Evolutionary conservation across 2,329 filamentous ascomycete genomes (phyloP), one percentile per base, ranked within the genome.

Genomic region (Fusarium goolgardi): DNA sequence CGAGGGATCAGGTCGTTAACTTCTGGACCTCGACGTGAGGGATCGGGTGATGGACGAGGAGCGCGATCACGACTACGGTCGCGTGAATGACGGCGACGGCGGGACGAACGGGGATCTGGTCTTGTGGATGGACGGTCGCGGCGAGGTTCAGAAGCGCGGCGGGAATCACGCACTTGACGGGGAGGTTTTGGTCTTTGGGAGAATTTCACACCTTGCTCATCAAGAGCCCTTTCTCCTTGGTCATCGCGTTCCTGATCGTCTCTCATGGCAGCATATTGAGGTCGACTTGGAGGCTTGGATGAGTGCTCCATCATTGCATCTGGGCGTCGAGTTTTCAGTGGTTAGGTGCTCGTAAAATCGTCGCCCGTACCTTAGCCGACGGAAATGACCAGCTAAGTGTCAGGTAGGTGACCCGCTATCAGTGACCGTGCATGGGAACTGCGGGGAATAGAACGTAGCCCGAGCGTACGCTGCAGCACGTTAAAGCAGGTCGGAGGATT

Each of bases 211-310:
- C 76, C 76, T 75, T 76, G 76, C 65, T 78, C 76, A 63, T 71
- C 69, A 70, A 77, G 75, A 75, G 75, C 75, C 75, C 76, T 70
- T 66, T 80, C 77, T 76, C 76, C 73, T 69, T 76, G 71, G 52
- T 79, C 77, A 74, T 80, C 71, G 70, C 71, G 73, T 77, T 75
- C 74, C 72, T 75, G 73, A 59, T 73, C 74, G 76, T 80, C 77
- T 74, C 67, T 80, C 79, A 81, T 81, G 76, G 78, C 77, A 78
- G 75, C 78, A 81, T 80, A 69, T 76, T 73, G 75, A 75, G 72
- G 73, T 71, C 73, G 75, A 76, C 71, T 75, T 72, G 72, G 73
- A 78, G 74, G 70, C 71, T 73, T 73, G 71, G 74, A 65, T 73
- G 70, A 67, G 65, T 72, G 71, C 71, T 73, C 64, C 75, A 74